Evolutionary conservation across 176 grass and related monocot genomes (phyloP), one percentile per base, ranked within the genome.

Genomic region (Hyparrhenia diplandra): DNA sequence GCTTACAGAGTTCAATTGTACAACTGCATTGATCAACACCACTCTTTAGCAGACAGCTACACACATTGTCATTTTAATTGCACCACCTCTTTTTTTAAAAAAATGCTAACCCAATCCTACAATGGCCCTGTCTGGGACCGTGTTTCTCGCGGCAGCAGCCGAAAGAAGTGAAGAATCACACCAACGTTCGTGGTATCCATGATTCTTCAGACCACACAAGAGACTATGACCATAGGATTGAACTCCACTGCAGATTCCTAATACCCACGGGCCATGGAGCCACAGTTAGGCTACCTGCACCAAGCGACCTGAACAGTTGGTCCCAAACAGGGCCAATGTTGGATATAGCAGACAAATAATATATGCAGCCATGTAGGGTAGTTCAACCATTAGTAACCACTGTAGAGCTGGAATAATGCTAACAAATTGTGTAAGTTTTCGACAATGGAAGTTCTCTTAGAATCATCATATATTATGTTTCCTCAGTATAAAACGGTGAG

Each of bases 401-500:
- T 11, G 28, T 25, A 6, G 7, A 57, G 12, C 16, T 45, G 49
- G 11, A 34, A 2, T 7, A 24, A 10, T 29, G 18, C 29, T 46
- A 13, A 43, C 42, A 43, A 13, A 46, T 7, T 10, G 9, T 13
- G 2, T 3, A n/a, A 9, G 18, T 8, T 24, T 36, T 60, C 46
- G 46, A 58, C 18, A 36, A 65, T 47, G 5, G 23, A 45, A 58
- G 4, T 37, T 67, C 17, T 6, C n/a, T n/a, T 67, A 37, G 21
- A 12, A n/a, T n/a, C n/a, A 21, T 59, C 5, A 81, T 67, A 8
- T 16, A 27, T 69, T 82, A 55, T 61, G 18, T 37, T 86, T 43
- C 60, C 32, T 9, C 28, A 62, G 6, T 27, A 67, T 69, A 14
- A 57, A 55, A 49, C 41, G 23, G 13, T 28, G 37, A 47, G 5